phyloP scores from a whole-genome alignment of 345 rosid species.

The Lepidium africanum region DNA sequence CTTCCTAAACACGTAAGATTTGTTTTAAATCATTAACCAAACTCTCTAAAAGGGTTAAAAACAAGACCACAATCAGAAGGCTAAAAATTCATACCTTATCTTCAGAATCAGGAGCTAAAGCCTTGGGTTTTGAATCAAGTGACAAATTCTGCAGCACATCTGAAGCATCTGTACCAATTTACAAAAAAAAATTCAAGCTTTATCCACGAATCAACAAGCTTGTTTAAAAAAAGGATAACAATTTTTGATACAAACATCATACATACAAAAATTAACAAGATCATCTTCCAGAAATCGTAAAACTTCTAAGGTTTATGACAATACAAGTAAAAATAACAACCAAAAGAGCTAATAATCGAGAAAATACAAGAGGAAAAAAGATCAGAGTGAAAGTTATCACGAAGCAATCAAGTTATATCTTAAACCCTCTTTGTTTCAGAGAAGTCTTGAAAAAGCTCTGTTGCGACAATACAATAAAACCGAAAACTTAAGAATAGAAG shows the following conservation, averaged over 20 bases:
- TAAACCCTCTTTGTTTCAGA: background rate
- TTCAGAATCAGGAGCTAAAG: constrained; percentile 22
- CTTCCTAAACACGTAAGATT: constrained; percentile 36
- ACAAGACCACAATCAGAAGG: background rate
- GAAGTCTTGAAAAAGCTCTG: background rate
- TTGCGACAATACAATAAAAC: background rate
- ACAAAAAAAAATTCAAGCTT: background rate
- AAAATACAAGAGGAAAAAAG: too few relatives aligned
- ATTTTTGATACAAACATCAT: background rate
- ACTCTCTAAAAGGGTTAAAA: background rate
- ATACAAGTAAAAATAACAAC: too few relatives aligned
- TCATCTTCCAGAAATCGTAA: background rate
- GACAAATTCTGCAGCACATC: constrained; percentile 48
- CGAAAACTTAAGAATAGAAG: background rate
- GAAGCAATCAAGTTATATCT: background rate
- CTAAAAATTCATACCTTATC: constrained; percentile 29
- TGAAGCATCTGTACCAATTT: constrained; percentile 39
- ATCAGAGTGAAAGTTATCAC: too few relatives aligned
- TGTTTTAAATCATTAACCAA: constrained; percentile 1
- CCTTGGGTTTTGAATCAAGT: constrained; percentile 33
- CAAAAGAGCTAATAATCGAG: too few relatives aligned
- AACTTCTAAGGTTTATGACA: background rate
- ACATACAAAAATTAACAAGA: background rate
- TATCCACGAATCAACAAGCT: background rate
- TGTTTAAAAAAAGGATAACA: background rate